phyloP scores from a whole-genome alignment of 192 early-diverging fungal species.

The Entomortierella parvispora region DNA sequence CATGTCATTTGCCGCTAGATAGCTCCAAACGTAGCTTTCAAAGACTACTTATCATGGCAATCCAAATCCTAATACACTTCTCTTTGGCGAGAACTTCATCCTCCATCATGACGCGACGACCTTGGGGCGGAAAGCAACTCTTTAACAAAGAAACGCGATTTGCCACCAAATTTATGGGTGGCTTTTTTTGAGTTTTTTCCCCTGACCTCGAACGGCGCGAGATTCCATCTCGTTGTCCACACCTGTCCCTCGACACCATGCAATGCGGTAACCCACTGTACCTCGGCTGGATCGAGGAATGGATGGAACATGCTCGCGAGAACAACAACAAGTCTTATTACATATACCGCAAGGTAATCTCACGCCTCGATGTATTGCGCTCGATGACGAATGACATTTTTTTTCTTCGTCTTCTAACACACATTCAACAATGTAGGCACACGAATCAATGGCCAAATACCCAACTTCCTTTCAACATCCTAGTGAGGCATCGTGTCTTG shows the following conservation, averaged over 20 bases:
- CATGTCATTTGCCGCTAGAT: slow-evolving; percentile 30
- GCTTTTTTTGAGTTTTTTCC: too few relatives aligned
- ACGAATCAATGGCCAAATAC: slow-evolving; percentile 68
- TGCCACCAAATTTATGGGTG: too few relatives aligned
- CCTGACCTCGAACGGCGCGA: too few relatives aligned
- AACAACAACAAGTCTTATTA: slow-evolving; percentile 63
- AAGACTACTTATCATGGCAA: too few relatives aligned
- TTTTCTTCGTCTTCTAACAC: not conserved
- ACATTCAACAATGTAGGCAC: slow-evolving; percentile 54
- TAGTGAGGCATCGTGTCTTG: slow-evolving; percentile 64
- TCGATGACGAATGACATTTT: not conserved
- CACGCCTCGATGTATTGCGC: not conserved
- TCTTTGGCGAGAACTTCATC: too few relatives aligned
- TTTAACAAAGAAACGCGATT: too few relatives aligned
- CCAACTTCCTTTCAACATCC: slow-evolving; percentile 69
- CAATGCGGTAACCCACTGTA: slow-evolving; percentile 77
- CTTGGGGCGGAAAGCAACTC: too few relatives aligned
- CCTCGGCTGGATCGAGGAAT: slow-evolving; percentile 74
- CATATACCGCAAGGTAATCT: slow-evolving; percentile 64
- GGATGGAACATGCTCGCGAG: slow-evolving; percentile 65
- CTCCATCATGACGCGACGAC: too few relatives aligned
- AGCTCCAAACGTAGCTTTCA: too few relatives aligned
- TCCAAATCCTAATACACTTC: too few relatives aligned
- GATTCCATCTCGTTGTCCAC: too few relatives aligned
- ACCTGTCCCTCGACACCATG: not conserved